phyloP scores from a whole-genome alignment of 73 alveolate species.

The Uronychia setigera region DNA sequence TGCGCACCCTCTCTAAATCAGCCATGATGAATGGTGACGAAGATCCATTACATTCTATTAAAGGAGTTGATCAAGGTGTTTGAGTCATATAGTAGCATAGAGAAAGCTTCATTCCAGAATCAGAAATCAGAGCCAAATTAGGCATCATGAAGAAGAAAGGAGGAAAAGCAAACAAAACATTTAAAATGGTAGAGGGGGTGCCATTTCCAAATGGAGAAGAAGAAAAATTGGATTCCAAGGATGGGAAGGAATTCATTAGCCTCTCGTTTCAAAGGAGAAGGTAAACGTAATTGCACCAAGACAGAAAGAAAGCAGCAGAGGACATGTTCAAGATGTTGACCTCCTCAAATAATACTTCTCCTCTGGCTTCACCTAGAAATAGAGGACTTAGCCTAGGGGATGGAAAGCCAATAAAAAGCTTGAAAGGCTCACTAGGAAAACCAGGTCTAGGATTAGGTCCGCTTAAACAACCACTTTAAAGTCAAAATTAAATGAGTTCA shows the following conservation, averaged over 20 bases:
- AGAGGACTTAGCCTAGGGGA: background rate
- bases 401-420: background rate
- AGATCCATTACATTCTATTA: too few relatives aligned
- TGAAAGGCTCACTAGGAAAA: too few relatives aligned
- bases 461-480: too few relatives aligned
- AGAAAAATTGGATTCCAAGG: background rate
- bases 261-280: background rate
- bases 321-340: background rate
- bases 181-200: background rate
- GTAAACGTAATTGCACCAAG: background rate
- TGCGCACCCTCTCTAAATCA: too few relatives aligned
- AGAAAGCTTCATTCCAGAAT: too few relatives aligned
- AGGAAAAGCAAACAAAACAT: too few relatives aligned
- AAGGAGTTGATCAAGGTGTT: too few relatives aligned
- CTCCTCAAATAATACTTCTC: background rate
- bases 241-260: background rate
- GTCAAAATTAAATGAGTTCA: background rate
- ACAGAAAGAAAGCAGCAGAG: background rate
- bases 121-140: too few relatives aligned
- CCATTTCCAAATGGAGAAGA: background rate
- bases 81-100: too few relatives aligned
- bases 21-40: too few relatives aligned
- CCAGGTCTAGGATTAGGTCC: too few relatives aligned
- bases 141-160: too few relatives aligned
- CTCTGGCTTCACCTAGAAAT: background rate